phyloP scores from a whole-genome alignment of 176 grass and related monocot genomes.

The Thinopyrum elongatum region DNA sequence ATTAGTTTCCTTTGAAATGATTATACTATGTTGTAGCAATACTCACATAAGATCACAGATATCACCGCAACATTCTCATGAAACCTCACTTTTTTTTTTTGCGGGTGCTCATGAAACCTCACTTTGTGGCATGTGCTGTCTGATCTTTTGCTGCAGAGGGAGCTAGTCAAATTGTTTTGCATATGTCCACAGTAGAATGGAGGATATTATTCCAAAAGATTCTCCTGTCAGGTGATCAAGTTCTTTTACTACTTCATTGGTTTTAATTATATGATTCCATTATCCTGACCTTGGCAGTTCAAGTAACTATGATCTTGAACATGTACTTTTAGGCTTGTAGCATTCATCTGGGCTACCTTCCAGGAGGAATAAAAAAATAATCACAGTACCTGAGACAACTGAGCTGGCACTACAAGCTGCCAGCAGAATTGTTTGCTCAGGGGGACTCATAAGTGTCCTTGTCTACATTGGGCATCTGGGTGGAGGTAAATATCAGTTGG shows the following conservation, averaged over 20 bases:
- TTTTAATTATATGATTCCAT: neutral
- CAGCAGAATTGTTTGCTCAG: slow-evolving; percentile 54
- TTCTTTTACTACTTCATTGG: neutral
- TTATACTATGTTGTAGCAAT: neutral
- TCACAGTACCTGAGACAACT: slow-evolving; percentile 71
- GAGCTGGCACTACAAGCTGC: slow-evolving; percentile 71
- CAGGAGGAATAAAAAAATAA: slow-evolving; percentile 81
- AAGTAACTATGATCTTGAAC: neutral
- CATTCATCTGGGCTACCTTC: slow-evolving; percentile 90
- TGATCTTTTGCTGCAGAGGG: slow-evolving; percentile 42
- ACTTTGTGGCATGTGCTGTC: slow-evolving; percentile 1
- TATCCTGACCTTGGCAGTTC: neutral
- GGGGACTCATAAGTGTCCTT: slow-evolving; percentile 74
- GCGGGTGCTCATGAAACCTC: too few species aligned
- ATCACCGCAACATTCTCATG: neutral
- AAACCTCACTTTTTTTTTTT: too few species aligned
- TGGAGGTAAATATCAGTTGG: slow-evolving; percentile 59
- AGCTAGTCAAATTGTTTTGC: slow-evolving; percentile 63
- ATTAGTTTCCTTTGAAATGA: neutral
- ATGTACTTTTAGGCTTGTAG: slow-evolving; percentile 66
- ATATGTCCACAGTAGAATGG: slow-evolving; percentile 85
- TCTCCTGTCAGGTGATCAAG: slow-evolving; percentile 59
- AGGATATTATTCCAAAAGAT: slow-evolving; percentile 71
- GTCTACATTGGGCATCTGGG: slow-evolving; percentile 91
- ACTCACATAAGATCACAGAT: neutral